Evolutionary conservation across 345 rosid species (phyloP).

Genomic region (Aquilaria sinensis): DNA sequence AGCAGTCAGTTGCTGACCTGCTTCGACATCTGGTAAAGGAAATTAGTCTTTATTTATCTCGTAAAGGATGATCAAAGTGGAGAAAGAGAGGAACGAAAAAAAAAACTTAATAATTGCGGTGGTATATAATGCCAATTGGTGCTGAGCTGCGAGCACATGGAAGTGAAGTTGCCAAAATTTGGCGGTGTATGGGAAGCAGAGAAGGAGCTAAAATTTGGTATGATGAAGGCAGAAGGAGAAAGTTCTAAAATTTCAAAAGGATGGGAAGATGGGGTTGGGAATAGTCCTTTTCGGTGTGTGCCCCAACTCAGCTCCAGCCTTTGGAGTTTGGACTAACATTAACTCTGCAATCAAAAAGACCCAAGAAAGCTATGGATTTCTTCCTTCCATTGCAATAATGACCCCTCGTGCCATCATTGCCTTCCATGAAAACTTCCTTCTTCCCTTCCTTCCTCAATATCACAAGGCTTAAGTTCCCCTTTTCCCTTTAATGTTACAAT

Average conservation of each 20-base stretch:
- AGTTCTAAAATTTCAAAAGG: slow-evolving; percentile 13
- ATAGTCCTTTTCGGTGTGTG: slow-evolving; percentile 21
- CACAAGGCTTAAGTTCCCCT: no score
- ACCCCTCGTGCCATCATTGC: slow-evolving; percentile 60
- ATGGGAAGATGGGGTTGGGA: background rate
- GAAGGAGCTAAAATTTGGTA: background rate
- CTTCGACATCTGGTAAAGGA: no score
- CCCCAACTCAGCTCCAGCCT: slow-evolving; percentile 6
- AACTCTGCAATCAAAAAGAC: background rate
- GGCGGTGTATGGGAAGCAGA: background rate
- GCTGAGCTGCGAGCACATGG: background rate
- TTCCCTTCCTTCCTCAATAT: slow-evolving; percentile 13
- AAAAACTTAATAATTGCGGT: no score
- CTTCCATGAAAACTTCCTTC: slow-evolving; percentile 30
- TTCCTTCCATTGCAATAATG: slow-evolving; percentile 62
- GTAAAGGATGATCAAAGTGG: no score
- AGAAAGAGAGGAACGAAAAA: background rate
- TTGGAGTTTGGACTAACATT: background rate
- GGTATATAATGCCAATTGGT: no score
- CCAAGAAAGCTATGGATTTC: slow-evolving; percentile 14
- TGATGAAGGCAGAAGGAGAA: slow-evolving; percentile 7
- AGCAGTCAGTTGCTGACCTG: background rate
- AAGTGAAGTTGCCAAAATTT: background rate
- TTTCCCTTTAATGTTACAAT: no score
- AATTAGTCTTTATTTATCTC: no score